Evolutionary conservation across 2,329 filamentous ascomycete species (phyloP), one percentile per base, ranked within the genome.

Genomic region (Alternaria sp.): DNA sequence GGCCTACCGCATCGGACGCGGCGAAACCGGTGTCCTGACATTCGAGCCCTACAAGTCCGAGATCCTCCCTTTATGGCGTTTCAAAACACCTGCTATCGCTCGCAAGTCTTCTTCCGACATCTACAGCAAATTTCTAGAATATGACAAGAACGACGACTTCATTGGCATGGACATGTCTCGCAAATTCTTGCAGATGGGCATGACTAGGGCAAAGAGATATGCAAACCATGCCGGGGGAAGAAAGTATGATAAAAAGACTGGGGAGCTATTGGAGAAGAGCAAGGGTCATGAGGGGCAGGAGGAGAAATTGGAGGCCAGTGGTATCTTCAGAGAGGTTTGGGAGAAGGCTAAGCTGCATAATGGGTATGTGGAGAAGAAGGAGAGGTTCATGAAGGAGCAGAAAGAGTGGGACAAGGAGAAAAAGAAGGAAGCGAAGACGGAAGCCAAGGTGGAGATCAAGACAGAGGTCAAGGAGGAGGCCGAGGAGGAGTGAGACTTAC

Each of bases 181-280:
- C 27, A 90, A 89, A 68, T 90, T 88, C 66, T 81, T 89, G 7
- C 86, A 89, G 73, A 90, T 89, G 87, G 82, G 87, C 2, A 89
- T 89, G 85, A 89, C 87, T 20, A 75, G 87, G 16, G 83, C 86
- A 2, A 86, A 84, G 66, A 74, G 86, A 60, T 89, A 89, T 76
- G 86, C 85, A 16, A 88, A 88, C 62, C 79, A 82, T 58, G 73
- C 74, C n/a, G 81, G 86, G 0, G 87, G 87, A 0, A 80, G 83
- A 27, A 89, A 89, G 68, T 87, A 88, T 71, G 80, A 78, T 64
- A 76, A 71, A 54, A 73, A 54, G 2, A 78, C 69, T 12, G 73
- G 81, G 16, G 68, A 79, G 45, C 75, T 82, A 69, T 65, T 85
- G 61, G 76, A 77, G 18, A 85, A 82, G 71, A 82, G 80, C 63